Conservation (phyloP, 768 basidiomycete species). For the Rubroboletus pulcherrimus region DNA sequence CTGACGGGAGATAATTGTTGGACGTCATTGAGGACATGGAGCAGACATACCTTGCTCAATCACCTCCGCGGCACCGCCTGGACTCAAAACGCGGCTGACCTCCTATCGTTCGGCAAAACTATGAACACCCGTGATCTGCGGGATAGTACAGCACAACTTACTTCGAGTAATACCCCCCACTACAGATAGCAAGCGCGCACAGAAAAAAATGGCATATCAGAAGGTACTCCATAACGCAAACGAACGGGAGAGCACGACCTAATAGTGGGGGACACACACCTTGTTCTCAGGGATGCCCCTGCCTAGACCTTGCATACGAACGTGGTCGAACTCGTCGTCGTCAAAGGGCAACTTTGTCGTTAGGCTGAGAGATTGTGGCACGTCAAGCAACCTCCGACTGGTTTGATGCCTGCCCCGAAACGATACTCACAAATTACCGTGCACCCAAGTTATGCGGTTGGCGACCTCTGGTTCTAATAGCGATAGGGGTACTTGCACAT, state of each 20-base stretch:
- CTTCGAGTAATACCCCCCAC: conserved; percentile 71
- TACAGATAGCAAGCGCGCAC: conserved; percentile 23
- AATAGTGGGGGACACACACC: conserved; percentile 29
- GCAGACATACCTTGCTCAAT: conserved; percentile 61
- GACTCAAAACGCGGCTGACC: conserved; percentile 63
- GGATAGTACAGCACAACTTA: conserved; percentile 21
- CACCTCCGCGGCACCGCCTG: conserved; percentile 68
- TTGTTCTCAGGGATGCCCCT: conserved; percentile 74
- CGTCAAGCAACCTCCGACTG: conserved; percentile 1
- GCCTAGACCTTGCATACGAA: conserved; percentile 66
- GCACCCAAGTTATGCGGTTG: conserved; percentile 62
- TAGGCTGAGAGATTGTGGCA: conserved; percentile 40
- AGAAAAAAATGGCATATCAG: not conserved
- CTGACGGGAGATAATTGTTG: conserved; percentile 33
- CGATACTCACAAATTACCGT: conserved; percentile 69
- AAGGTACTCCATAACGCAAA: not conserved
- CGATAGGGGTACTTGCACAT: conserved; percentile 61
- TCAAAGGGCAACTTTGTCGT: conserved; percentile 77
- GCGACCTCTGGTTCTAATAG: conserved; percentile 50
- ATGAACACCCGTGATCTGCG: not conserved
- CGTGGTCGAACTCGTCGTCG: conserved; percentile 78
- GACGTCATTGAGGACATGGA: not conserved
- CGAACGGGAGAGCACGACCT: not conserved
- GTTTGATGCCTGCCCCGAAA: not conserved
- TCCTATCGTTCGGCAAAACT: conserved; percentile 44